Evolutionary conservation across 371 early-diverging fungal genomes (phyloP).

Genomic region (Catenaria anguillulae): DNA sequence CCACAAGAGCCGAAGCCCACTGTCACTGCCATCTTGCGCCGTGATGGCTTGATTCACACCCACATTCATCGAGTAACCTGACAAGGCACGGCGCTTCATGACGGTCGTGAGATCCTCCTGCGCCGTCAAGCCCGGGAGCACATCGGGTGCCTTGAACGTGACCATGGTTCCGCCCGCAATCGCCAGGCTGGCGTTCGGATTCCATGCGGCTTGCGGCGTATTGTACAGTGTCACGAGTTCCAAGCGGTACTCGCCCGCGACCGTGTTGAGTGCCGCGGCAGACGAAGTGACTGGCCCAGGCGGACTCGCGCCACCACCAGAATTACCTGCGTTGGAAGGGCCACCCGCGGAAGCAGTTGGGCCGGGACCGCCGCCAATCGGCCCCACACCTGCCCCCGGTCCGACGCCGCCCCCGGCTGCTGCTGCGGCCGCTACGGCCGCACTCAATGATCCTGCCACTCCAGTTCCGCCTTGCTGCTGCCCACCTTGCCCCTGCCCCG

Average conservation of each 20-base stretch:
- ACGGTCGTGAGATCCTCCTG: not conserved
- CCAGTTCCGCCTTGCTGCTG: too few species aligned
- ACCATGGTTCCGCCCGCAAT: not conserved
- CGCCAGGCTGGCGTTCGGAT: not conserved
- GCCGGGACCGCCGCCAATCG: too few species aligned
- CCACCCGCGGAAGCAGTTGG: too few species aligned
- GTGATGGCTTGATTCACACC: slow-evolving; percentile 17
- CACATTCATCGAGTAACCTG: slow-evolving; percentile 1
- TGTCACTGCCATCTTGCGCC: not conserved
- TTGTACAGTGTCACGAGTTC: not conserved
- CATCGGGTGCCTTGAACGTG: not conserved
- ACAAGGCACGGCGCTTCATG: not conserved
- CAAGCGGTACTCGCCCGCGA: not conserved
- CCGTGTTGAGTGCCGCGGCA: not conserved
- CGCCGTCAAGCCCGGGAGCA: too few species aligned
- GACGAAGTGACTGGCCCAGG: too few species aligned
- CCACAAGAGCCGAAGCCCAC: slow-evolving; percentile 32
- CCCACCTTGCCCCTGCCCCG: too few species aligned
- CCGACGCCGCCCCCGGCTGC: too few species aligned
- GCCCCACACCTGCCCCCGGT: too few species aligned
- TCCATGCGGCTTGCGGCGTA: not conserved
- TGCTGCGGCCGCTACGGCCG: too few species aligned
- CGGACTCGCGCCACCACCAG: too few species aligned
- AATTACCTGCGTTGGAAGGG: too few species aligned
- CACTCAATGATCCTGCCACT: too few species aligned